Percentiles rank a stretch among this genome's conserved stretches.
These are phyloP conservation scores for Jackrogersella multiformis DNA, from an alignment of 495 filamentous ascomycete species.

Conservation along the genomic window DNA sequence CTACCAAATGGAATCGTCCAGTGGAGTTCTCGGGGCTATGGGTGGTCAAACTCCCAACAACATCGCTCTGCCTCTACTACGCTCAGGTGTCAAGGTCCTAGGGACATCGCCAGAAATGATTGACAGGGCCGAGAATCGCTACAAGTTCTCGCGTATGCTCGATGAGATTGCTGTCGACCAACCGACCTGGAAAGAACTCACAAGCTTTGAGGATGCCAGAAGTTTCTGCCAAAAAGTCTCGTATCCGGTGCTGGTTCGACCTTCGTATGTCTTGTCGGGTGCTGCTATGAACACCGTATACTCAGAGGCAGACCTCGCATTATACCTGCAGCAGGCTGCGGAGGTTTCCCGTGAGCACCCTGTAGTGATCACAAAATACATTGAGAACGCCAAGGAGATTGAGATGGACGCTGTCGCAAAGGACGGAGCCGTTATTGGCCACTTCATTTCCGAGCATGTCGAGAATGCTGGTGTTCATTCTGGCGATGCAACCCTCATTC, in stretches of 20 bases:
- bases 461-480: conserved; percentile 98
- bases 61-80: conserved; percentile 88
- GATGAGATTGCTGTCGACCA: conserved; percentile 97
- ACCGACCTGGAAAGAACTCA: conserved; percentile 97
- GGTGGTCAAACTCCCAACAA: conserved; percentile 98
- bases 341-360: conserved; percentile 96
- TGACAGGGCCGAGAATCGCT: conserved; percentile 95
- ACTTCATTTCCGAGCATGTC: conserved; percentile 95
- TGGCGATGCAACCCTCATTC: conserved; percentile 91
- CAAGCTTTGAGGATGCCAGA: conserved; percentile 86
- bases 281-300: conserved; percentile 98
- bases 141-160: conserved; percentile 97
- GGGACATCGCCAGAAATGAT: conserved; percentile 99
- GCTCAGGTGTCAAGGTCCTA: conserved; percentile 88
- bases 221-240: conserved; percentile 83
- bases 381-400: conserved; percentile 96
- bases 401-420: conserved; percentile 96
- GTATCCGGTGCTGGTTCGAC: conserved; percentile 93
- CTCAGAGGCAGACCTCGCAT: conserved; percentile 83
- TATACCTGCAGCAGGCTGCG: conserved; percentile 86
- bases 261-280: conserved; percentile 94
- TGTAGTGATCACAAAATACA: conserved; percentile 98
- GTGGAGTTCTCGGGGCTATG: conserved; percentile 96
- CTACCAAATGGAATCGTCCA: conserved; percentile 86
- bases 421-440: conserved; percentile 84